Evolutionary conservation across 2,329 filamentous ascomycete species (phyloP).

Genomic region (Penicillium sp.): DNA sequence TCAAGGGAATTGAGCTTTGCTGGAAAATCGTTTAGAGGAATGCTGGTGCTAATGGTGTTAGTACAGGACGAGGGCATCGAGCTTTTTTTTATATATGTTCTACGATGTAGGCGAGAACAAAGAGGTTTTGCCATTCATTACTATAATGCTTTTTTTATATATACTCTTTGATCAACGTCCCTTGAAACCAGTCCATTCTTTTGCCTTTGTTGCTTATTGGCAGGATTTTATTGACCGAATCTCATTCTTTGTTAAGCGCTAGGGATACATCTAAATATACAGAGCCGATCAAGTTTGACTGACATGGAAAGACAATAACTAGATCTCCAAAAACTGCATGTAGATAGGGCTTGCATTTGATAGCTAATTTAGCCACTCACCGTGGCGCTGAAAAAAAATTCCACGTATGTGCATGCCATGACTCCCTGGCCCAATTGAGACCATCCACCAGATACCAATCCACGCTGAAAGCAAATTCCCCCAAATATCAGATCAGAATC

Average conservation of each 20-base stretch:
- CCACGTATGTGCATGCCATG: slow-evolving; percentile 16
- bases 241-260: neutral
- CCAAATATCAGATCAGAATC: neutral
- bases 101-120: neutral
- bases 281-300: too few relatives aligned
- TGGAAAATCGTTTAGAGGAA: neutral
- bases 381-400: too few relatives aligned
- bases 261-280: neutral
- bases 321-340: too few relatives aligned
- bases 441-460: slow-evolving; percentile 2
- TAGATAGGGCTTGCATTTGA: too few relatives aligned
- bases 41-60: neutral
- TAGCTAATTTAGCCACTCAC: too few relatives aligned
- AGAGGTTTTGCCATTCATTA: neutral
- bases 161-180: too few relatives aligned
- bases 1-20: too few relatives aligned
- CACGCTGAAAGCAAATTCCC: slow-evolving; percentile 2
- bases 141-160: neutral
- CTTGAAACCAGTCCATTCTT: neutral
- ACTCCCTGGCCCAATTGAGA: slow-evolving; percentile 4
- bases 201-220: neutral
- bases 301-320: too few relatives aligned
- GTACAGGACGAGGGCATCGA: neutral
- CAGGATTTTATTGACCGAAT: neutral
- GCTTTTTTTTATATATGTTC: neutral